Conservation (phyloP, 2,329 filamentous ascomycete species). For the Alternaria sp. region DNA sequence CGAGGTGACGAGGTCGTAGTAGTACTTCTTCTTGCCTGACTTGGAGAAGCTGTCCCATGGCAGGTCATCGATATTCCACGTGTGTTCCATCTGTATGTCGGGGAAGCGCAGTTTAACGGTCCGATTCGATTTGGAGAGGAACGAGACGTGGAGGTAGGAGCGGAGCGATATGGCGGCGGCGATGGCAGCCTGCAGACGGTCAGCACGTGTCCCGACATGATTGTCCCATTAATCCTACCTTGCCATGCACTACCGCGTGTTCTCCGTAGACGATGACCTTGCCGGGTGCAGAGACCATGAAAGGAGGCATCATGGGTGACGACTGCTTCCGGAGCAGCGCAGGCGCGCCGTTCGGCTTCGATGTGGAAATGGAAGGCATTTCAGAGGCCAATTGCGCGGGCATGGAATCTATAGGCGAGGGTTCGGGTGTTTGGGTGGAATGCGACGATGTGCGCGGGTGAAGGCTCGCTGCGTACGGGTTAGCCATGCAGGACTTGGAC, state of each 20-base stretch:
- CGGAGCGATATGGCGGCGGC: conserved; percentile 93
- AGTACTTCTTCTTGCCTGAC: conserved; percentile 88
- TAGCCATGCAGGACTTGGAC: conserved; percentile 13
- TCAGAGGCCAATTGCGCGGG: conserved; percentile 34
- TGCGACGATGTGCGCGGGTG: conserved; percentile 32
- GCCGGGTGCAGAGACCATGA: conserved; percentile 97
- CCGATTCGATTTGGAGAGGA: conserved; percentile 87
- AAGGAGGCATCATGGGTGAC: conserved; percentile 77
- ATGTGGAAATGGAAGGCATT: conserved; percentile 20
- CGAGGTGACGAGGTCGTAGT: conserved; percentile 81
- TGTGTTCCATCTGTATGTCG: conserved; percentile 87
- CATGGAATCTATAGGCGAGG: conserved; percentile 37
- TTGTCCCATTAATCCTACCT: conserved; percentile 61
- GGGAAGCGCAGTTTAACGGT: conserved; percentile 89
- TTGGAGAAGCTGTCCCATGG: conserved; percentile 85
- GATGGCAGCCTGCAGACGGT: conserved; percentile 73
- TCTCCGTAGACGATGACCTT: conserved; percentile 99
- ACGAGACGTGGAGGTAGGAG: conserved; percentile 95
- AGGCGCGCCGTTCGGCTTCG: conserved; percentile 19
- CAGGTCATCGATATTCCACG: conserved; percentile 90
- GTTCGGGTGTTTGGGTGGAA: conserved; percentile 35
- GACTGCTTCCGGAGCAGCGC: conserved; percentile 45
- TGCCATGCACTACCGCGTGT: conserved; percentile 96
- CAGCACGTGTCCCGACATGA: conserved; percentile 9
- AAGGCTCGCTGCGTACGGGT: conserved; percentile 23